These are phyloP conservation scores for Mortierella sp. DNA, from an alignment of 371 early-diverging fungal species.

Conservation along the genomic window DNA sequence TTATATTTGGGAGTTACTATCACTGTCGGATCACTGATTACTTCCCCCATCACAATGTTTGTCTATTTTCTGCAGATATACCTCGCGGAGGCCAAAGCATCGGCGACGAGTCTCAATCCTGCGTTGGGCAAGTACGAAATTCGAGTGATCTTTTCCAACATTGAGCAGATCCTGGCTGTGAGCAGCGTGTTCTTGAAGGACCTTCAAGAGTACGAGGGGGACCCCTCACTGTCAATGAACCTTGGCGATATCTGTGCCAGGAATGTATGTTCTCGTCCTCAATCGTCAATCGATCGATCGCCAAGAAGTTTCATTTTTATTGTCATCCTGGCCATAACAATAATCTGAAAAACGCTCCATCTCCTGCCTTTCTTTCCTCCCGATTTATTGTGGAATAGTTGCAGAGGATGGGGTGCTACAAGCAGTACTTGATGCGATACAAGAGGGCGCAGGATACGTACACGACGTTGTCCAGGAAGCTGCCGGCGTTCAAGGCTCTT, in stretches of 20 bases:
- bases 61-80: slow-evolving; percentile 28
- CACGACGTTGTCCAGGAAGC: slow-evolving; percentile 17
- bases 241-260: slow-evolving; percentile 43
- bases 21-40: too few species aligned
- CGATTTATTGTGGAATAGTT: slow-evolving; percentile 6
- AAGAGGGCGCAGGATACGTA: slow-evolving; percentile 26
- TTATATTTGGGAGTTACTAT: too few species aligned
- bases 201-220: slow-evolving; percentile 27
- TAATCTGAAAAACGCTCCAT: too few species aligned
- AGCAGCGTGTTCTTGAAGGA: slow-evolving; percentile 39
- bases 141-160: slow-evolving; percentile 41
- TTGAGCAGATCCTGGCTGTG: slow-evolving; percentile 32
- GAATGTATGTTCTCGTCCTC: slow-evolving; percentile 49
- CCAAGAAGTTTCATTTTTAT: too few species aligned
- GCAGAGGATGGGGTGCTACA: slow-evolving; percentile 34
- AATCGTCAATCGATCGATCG: too few species aligned
- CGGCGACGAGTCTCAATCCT: slow-evolving; percentile 7
- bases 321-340: too few species aligned
- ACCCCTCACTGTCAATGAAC: background rate
- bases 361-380: background rate
- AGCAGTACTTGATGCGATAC: slow-evolving; percentile 35
- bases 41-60: background rate
- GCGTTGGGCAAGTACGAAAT: slow-evolving; percentile 44
- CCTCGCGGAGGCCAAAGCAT: slow-evolving; percentile 20
- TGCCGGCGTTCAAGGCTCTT: slow-evolving; percentile 14